These are phyloP conservation scores for Sugiyamaella sp. DNA, from an alignment of 1,139 yeast genomes.

Conservation along the genomic window DNA sequence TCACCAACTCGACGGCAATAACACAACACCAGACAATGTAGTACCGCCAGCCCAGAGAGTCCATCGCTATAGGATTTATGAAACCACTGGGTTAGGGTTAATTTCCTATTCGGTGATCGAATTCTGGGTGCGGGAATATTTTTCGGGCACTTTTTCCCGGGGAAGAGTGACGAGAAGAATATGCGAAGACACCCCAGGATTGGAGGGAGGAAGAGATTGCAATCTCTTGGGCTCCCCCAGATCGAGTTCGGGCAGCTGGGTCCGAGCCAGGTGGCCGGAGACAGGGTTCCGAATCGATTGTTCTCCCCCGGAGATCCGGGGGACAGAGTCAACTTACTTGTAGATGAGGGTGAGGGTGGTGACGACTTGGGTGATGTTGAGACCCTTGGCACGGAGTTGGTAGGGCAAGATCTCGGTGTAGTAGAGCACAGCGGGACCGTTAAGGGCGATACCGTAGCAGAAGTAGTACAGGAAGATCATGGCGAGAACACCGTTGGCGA, in stretches of 20 bases:
- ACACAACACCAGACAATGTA: constrained; percentile 78
- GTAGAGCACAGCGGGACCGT: constrained; percentile 42
- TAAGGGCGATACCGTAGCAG: constrained; percentile 29
- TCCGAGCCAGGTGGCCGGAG: too few relatives aligned
- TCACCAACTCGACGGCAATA: constrained; percentile 65
- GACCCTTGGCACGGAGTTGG: constrained; percentile 45
- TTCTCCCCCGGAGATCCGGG: too few relatives aligned
- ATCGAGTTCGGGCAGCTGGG: too few relatives aligned
- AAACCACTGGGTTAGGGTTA: constrained; percentile 50
- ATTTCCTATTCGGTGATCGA: constrained; percentile 27
- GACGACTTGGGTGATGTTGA: constrained; percentile 32
- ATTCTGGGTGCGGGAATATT: too few relatives aligned
- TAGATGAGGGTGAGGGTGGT: constrained; percentile 15
- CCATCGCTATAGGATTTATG: constrained; percentile 64
- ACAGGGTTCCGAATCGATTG: too few relatives aligned
- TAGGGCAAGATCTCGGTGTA: constrained; percentile 48
- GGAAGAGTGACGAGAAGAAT: too few relatives aligned
- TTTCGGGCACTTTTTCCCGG: too few relatives aligned
- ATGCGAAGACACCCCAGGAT: too few relatives aligned
- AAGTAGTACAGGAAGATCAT: constrained; percentile 34
- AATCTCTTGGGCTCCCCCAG: too few relatives aligned
- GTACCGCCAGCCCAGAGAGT: constrained; percentile 60
- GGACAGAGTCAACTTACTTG: too few relatives aligned
- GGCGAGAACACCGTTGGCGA: constrained; percentile 34
- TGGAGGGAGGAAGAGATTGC: too few relatives aligned